These are phyloP conservation scores for Saturnispora halmiae DNA, from an alignment of 805 yeast genomes.

Conservation along the genomic window DNA sequence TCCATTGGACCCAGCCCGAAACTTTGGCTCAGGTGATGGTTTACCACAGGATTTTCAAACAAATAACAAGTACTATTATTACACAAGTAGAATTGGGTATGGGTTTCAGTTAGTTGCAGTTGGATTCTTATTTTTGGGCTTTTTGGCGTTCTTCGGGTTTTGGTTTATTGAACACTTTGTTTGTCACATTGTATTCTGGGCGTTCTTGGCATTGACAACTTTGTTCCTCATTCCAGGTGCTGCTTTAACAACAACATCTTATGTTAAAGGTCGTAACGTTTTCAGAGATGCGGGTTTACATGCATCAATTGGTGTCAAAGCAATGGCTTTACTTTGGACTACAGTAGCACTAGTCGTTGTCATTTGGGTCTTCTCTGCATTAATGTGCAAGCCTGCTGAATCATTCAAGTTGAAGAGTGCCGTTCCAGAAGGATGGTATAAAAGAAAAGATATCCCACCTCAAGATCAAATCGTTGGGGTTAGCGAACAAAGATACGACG, in stretches of 20 bases:
- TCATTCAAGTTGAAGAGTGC: background rate
- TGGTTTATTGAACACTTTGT: constrained; percentile 3
- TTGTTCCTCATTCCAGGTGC: constrained; percentile 40
- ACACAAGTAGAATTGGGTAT: constrained; percentile 60
- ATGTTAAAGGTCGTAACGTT: constrained; percentile 41
- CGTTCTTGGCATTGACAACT: constrained; percentile 25
- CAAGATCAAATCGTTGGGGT: constrained; percentile 6
- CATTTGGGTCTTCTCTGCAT: constrained; percentile 1
- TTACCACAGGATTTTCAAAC: constrained; percentile 47
- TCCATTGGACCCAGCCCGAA: constrained; percentile 74
- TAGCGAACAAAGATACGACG: constrained; percentile 1
- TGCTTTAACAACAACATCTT: constrained; percentile 44
- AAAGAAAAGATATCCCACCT: constrained; percentile 10
- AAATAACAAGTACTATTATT: constrained; percentile 47
- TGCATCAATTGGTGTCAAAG: constrained; percentile 38
- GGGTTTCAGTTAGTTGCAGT: constrained; percentile 54
- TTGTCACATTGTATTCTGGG: constrained; percentile 6
- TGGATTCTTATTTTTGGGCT: constrained; percentile 41
- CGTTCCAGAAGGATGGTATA: constrained; percentile 9
- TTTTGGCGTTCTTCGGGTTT: constrained; percentile 29
- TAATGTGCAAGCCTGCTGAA: background rate
- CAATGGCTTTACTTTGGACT: constrained; percentile 61
- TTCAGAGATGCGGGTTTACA: constrained; percentile 36
- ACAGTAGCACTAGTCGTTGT: constrained; percentile 25
- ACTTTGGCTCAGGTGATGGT: constrained; percentile 43